Conservation (phyloP, 2,329 filamentous ascomycete species). For the Penicillium corylophilum region DNA sequence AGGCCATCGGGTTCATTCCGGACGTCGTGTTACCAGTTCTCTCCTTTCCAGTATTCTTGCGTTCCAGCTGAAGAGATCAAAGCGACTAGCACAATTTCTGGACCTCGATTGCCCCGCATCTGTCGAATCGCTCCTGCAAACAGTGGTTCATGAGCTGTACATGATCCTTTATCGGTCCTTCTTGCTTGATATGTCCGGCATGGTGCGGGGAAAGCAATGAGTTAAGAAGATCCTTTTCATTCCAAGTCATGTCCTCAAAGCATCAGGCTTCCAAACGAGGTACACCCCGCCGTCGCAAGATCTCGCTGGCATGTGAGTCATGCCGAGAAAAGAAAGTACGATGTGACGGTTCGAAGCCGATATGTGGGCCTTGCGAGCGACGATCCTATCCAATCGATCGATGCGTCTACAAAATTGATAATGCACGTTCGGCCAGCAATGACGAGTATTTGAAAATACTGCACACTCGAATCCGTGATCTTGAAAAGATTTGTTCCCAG, state of each 20-base stretch:
- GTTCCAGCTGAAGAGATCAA: neutral
- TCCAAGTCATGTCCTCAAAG: conserved; percentile 16
- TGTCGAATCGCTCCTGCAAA: neutral
- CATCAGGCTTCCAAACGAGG: conserved; percentile 13
- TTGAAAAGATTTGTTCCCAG: conserved; percentile 26
- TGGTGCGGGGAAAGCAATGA: neutral
- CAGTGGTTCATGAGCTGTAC: neutral
- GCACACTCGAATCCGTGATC: conserved; percentile 27
- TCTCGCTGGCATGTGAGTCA: conserved; percentile 45
- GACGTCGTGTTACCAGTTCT: neutral
- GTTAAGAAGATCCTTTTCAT: neutral
- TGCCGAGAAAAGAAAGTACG: conserved; percentile 45
- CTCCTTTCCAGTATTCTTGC: neutral
- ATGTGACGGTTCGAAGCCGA: conserved; percentile 47
- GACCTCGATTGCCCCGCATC: neutral
- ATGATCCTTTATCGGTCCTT: neutral
- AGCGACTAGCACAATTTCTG: neutral
- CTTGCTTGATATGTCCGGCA: neutral
- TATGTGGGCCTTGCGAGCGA: conserved; percentile 45
- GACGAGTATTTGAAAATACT: conserved; percentile 33
- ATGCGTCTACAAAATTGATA: conserved; percentile 43
- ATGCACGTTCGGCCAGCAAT: conserved; percentile 38
- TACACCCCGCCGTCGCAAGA: conserved; percentile 24
- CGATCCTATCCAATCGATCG: conserved; percentile 33
- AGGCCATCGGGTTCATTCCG: conserved; percentile 10